Conservation (phyloP, 768 basidiomycete species). For the Trichaptum fuscoviolaceum region DNA sequence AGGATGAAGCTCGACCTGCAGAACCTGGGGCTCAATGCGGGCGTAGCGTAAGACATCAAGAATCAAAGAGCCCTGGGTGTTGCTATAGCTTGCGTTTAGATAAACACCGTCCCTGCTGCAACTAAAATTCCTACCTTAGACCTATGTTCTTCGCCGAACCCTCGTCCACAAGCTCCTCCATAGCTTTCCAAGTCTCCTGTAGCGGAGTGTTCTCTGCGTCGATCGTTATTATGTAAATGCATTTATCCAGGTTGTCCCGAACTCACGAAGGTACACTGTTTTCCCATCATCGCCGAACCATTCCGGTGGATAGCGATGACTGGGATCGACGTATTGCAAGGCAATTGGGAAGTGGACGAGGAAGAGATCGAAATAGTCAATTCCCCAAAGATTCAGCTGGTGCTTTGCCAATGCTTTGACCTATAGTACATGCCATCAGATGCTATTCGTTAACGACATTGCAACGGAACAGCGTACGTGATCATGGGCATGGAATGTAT, state of each 20-base stretch:
- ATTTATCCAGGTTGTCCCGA: slow-evolving; percentile 5
- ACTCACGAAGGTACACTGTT: slow-evolving; percentile 52
- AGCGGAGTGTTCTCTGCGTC: slow-evolving; percentile 56
- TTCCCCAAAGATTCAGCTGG: slow-evolving; percentile 77
- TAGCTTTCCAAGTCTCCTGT: slow-evolving; percentile 77
- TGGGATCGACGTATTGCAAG: slow-evolving; percentile 73
- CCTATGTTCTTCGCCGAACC: slow-evolving; percentile 77
- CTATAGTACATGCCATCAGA: slow-evolving; percentile 26
- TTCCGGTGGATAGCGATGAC: slow-evolving; percentile 72
- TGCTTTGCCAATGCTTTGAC: slow-evolving; percentile 49
- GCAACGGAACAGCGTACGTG: slow-evolving; percentile 42
- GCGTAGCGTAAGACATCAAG: slow-evolving; percentile 79
- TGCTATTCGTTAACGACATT: background rate
- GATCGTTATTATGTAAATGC: slow-evolving; percentile 5
- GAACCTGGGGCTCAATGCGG: slow-evolving; percentile 49
- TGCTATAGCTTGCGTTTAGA: slow-evolving; percentile 37
- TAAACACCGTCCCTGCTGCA: background rate
- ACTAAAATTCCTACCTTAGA: slow-evolving; percentile 41
- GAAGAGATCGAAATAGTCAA: slow-evolving; percentile 81
- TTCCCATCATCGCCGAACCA: slow-evolving; percentile 75
- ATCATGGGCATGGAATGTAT: slow-evolving; percentile 79
- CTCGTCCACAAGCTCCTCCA: slow-evolving; percentile 75
- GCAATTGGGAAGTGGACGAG: slow-evolving; percentile 84
- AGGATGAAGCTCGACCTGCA: slow-evolving; percentile 59
- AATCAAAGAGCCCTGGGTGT: slow-evolving; percentile 67